Conservation (phyloP, 78 protist genomes). For the Emiliania huxleyi region DNA sequence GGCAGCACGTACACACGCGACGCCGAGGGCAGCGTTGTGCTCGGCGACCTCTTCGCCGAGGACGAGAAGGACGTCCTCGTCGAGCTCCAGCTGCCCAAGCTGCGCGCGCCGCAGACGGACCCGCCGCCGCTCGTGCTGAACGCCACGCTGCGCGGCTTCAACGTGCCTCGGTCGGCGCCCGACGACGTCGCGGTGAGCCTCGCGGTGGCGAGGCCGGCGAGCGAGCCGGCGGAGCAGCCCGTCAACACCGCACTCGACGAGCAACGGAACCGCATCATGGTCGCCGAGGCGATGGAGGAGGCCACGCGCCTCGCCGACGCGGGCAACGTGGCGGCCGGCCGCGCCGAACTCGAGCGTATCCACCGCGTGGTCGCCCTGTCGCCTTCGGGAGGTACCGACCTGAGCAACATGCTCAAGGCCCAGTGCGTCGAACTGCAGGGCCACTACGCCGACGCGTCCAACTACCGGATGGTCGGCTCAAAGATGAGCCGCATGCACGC, state of each 20-base stretch:
- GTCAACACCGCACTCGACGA: not conserved
- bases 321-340: not conserved
- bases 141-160: not conserved
- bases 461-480: not conserved
- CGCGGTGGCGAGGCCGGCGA: not conserved
- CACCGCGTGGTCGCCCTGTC: too few species aligned
- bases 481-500: not conserved
- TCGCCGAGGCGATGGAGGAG: not conserved
- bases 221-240: not conserved
- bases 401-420: too few species aligned
- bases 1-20: too few species aligned
- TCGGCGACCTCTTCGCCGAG: constrained; percentile 3
- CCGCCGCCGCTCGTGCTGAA: too few species aligned
- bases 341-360: not conserved
- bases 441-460: not conserved
- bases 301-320: not conserved
- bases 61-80: not conserved
- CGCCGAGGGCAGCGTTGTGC: too few species aligned
- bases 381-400: not conserved
- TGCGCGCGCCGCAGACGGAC: not conserved
- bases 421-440: not conserved
- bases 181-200: not conserved
- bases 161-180: not conserved
- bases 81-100: not conserved
- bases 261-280: not conserved